These are phyloP conservation scores for Dendrothele bispora DNA, from an alignment of 768 basidiomycete genomes.

Conservation along the genomic window DNA sequence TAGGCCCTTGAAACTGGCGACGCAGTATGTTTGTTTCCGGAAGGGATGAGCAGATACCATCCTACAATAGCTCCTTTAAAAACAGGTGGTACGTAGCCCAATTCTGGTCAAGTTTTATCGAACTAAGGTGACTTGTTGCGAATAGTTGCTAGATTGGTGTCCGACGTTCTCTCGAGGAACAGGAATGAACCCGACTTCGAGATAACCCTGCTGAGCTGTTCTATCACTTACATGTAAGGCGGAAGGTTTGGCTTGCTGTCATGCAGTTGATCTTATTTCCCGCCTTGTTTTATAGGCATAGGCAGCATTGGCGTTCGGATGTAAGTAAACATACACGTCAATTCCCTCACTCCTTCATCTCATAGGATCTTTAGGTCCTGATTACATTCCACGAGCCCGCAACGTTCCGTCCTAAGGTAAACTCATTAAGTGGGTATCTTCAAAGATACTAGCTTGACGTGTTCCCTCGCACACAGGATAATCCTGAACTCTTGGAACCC, in stretches of 20 bases:
- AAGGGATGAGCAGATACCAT: slow-evolving; percentile 84
- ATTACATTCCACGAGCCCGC: slow-evolving; percentile 79
- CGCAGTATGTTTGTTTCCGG: slow-evolving; percentile 82
- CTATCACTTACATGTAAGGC: slow-evolving; percentile 75
- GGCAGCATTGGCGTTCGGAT: slow-evolving; percentile 77
- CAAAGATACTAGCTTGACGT: neutral
- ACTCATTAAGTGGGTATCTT: neutral
- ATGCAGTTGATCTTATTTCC: slow-evolving; percentile 1
- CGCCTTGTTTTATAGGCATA: slow-evolving; percentile 50
- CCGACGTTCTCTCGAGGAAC: slow-evolving; percentile 73
- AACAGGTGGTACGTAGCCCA: slow-evolving; percentile 63
- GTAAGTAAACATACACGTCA: neutral
- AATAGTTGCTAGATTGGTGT: slow-evolving; percentile 77
- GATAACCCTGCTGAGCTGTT: slow-evolving; percentile 72
- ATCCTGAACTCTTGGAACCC: slow-evolving; percentile 71
- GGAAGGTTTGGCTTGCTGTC: slow-evolving; percentile 7
- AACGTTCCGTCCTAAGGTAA: slow-evolving; percentile 62
- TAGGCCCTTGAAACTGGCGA: slow-evolving; percentile 78
- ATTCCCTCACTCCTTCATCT: neutral
- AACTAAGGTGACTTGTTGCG: slow-evolving; percentile 1
- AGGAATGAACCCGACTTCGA: slow-evolving; percentile 67
- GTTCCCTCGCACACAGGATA: slow-evolving; percentile 42
- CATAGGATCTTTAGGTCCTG: slow-evolving; percentile 52
- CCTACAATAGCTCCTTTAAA: slow-evolving; percentile 83
- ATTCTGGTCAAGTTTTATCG: slow-evolving; percentile 1